phyloP scores from a whole-genome alignment of 805 yeast genomes.

The Candida multigemmis region DNA sequence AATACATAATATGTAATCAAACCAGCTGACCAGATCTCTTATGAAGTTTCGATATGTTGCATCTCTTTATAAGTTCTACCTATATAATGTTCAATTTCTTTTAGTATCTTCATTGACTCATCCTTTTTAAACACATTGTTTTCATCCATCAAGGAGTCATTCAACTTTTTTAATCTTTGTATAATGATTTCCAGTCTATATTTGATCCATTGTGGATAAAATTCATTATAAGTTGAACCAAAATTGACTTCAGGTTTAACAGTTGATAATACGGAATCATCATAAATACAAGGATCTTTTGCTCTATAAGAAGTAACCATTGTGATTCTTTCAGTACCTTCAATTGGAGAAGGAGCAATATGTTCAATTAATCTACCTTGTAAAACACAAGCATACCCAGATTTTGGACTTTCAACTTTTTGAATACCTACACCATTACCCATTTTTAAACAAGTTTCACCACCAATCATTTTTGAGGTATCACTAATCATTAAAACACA shows the following conservation, averaged over 20 bases:
- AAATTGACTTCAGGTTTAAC: constrained; percentile 30
- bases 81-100: constrained; percentile 13
- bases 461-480: constrained; percentile 50
- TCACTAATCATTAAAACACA: constrained; percentile 58
- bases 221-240: constrained; percentile 24
- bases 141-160: constrained; percentile 4
- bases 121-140: constrained; percentile 17
- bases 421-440: constrained; percentile 21
- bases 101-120: constrained; percentile 9
- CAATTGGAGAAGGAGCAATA: constrained; percentile 29
- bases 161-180: constrained; percentile 14
- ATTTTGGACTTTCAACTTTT: constrained; percentile 18
- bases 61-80: constrained; percentile 15
- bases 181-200: constrained; percentile 18
- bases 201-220: constrained; percentile 29
- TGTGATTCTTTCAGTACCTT: constrained; percentile 27
- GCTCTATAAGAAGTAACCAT: constrained; percentile 34
- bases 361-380: constrained; percentile 34
- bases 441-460: constrained; percentile 46
- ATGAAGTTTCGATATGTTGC: constrained; percentile 12
- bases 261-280: constrained; percentile 23
- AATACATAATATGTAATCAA: constrained; percentile 3
- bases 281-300: constrained; percentile 16
- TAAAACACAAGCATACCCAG: constrained; percentile 27
- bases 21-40: no score